Evolutionary conservation across 2,329 filamentous ascomycete species (phyloP), one percentile per base, ranked within the genome.

Genomic region (Cladosporium sp.): DNA sequence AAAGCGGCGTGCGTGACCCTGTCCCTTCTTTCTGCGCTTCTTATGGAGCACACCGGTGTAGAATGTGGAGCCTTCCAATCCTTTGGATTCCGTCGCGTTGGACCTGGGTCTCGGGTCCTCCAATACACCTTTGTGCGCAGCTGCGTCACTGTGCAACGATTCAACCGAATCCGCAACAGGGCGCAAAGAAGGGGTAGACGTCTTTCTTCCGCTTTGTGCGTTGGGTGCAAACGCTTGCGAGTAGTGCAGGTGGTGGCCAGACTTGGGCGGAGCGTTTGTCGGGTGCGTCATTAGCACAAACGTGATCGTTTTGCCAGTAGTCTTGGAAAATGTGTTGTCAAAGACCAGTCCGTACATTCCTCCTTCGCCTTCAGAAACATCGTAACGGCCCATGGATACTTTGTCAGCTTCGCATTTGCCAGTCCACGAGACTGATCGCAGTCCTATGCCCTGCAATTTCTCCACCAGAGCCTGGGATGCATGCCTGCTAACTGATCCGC

Each of bases 311-410:
- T 99, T 99, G 55, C 92, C 94, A 42, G 89, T 88, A 73, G 88
- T 90, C 77, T 97, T 97, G 61, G 92, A 96, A 73, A 99, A 99
- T 28, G 94, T 99, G 71, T 99, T 99, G 83, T 99, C 94, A 70
- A 99, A 96, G 34, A 97, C 91, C 61, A 99, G 80, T 59, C 92
- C 94, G 72, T 96, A 99, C 85, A 96, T 97, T 70, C 94, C 94
- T 22, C 87, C 90, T 63, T 94, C 86, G 36, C 85, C 86, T 7
- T 78, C 69, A 0, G 79, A 78, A 22, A 97, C 90, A 70, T 96
- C 89, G 72, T 91, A 90, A 19, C 88, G 94, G 34, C 93, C 94
- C 74, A 93, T 91, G 19, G 90, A 89, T 52, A 97, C 92, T 77
- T 94, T 93, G 77, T 97, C 93, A 38, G 94, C 92, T 75, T 97